Evolutionary conservation across 495 filamentous ascomycete genomes (phyloP).

Genomic region (Penicillium chermesinum): DNA sequence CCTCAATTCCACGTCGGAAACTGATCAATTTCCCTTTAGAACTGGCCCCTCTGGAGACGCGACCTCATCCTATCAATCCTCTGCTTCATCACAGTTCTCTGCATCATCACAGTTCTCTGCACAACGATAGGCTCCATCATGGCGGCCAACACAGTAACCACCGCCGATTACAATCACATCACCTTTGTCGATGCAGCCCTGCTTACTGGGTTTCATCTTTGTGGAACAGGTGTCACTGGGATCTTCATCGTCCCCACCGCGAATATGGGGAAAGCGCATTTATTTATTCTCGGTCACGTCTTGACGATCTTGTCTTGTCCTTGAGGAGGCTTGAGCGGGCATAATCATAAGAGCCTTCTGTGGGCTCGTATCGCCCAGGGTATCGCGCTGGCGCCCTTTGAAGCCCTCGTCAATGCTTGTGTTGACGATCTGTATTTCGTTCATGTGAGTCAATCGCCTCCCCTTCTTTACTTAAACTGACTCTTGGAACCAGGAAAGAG

Average conservation of each 20-base stretch:
- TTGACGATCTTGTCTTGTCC: slow-evolving; percentile 65
- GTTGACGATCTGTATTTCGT: slow-evolving; percentile 76
- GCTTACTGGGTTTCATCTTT: slow-evolving; percentile 82
- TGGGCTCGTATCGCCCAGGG: slow-evolving; percentile 74
- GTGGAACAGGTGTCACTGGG: slow-evolving; percentile 74
- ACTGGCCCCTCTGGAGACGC: slow-evolving; percentile 86
- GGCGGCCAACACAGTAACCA: slow-evolving; percentile 75
- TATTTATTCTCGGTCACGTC: slow-evolving; percentile 74
- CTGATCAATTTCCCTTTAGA: slow-evolving; percentile 41
- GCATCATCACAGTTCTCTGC: slow-evolving; percentile 70
- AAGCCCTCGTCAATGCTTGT: slow-evolving; percentile 69
- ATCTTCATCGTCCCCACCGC: slow-evolving; percentile 79
- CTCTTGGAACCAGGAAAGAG: slow-evolving; percentile 54
- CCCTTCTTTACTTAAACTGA: slow-evolving; percentile 1
- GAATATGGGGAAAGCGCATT: slow-evolving; percentile 91
- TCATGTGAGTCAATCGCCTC: slow-evolving; percentile 49
- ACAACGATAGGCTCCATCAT: too few relatives aligned
- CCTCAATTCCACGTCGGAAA: neutral
- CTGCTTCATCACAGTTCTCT: slow-evolving; percentile 74
- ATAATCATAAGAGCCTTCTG: slow-evolving; percentile 64
- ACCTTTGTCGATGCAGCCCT: slow-evolving; percentile 69
- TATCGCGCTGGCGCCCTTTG: slow-evolving; percentile 69
- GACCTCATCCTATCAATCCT: slow-evolving; percentile 74
- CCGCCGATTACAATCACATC: slow-evolving; percentile 54
- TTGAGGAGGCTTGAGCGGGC: slow-evolving; percentile 71